These are phyloP conservation scores for Rheum nobile DNA, from an alignment of 148 eudicot species.

Conservation along the genomic window DNA sequence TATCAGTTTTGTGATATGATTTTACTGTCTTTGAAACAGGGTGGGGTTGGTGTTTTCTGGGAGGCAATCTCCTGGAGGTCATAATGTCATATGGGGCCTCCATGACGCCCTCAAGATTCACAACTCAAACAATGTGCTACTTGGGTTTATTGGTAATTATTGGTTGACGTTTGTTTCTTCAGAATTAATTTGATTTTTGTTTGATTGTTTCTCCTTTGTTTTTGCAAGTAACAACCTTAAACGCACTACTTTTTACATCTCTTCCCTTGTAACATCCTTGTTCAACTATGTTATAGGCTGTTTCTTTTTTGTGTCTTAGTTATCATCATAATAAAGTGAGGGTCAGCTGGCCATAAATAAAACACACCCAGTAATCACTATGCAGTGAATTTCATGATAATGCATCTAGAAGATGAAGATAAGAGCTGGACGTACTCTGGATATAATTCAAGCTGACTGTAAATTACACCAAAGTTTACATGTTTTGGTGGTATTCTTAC, in stretches of 20 bases:
- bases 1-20: neutral
- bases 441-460: no score
- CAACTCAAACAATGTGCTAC: constrained; percentile 57
- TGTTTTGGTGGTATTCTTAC: no score
- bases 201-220: neutral
- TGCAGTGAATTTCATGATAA: neutral
- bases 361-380: neutral
- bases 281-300: no score
- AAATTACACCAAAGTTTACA: no score
- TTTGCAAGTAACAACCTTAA: neutral
- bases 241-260: no score
- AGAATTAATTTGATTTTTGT: neutral
- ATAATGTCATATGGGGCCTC: constrained; percentile 96
- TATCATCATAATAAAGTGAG: no score
- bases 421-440: no score
- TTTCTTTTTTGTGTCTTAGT: no score
- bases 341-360: no score
- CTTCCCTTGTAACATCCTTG: no score
- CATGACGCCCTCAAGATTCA: constrained; percentile 73
- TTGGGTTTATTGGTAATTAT: constrained; percentile 70
- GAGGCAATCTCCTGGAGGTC: constrained; percentile 98
- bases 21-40: constrained; percentile 19
- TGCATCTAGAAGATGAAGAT: no score
- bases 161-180: neutral
- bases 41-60: constrained; percentile 94